Evolutionary conservation across 306 rosid genomes (phyloP), one percentile per base, ranked within the genome.

Genomic region (Morella rubra): DNA sequence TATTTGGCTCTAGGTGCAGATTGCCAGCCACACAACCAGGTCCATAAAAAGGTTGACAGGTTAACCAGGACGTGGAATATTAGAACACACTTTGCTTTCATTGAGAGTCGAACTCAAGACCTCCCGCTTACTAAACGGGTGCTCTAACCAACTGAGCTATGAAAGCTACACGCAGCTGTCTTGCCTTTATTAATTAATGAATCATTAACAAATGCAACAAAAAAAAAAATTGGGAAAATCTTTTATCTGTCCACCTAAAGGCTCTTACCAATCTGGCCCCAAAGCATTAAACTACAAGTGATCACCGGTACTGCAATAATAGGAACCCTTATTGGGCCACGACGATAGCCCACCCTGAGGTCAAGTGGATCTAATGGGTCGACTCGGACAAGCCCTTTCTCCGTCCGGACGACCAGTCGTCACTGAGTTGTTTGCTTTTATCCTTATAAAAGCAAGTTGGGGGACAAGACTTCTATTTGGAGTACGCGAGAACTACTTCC

Each of bases 291-390:
- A 61, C 15, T 24, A 18, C 13, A 16, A 12, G 12, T 27, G 68
- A 32, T 32, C 5, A 19, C 44, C 42, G 16, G 18, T 16, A 49
- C 12, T 13, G 15, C 53, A 49, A 5, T 19, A 52, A 52, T 32
- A 84, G 86, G 87, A 72, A 37, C 41, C 68, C 82, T 5, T 81
- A 79, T 71, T 88, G 81, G 18, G 80, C 87, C 10, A 52, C 83
- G 2, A 83, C 80, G 88, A 4, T 87, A 53, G 88, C 88, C 77
- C 91, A 87, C 20, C 89, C 89, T 0, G 90, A 85, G 1, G 74
- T 27, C 0, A 85, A 89, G 52, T 89, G 88, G 90, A 81, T 83
- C 50, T 87, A 86, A 86, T 89, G 93, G 89, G 50, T 89, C 22
- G 93, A 89, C 47, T 72, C 78, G 0, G 88, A 89, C 83, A 81